Conservation (phyloP, 2,329 filamentous ascomycete species). For the Talaromyces sp. region DNA sequence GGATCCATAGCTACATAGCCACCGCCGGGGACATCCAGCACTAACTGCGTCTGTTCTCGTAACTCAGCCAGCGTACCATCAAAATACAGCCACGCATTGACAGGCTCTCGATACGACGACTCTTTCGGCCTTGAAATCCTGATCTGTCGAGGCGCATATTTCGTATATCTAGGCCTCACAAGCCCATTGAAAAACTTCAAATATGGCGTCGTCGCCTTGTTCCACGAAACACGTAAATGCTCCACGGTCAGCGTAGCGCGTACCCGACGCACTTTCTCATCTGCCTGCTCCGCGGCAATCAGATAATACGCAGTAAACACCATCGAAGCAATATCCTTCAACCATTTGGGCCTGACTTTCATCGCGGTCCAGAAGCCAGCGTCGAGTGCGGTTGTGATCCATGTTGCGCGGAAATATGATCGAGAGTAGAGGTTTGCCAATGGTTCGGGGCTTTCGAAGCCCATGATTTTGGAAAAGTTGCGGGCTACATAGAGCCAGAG, state of each 20-base stretch:
- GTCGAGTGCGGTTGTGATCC: conserved; percentile 90
- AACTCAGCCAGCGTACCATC: conserved; percentile 80
- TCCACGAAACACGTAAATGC: conserved; percentile 89
- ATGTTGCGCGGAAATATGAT: conserved; percentile 92
- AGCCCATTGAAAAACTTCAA: conserved; percentile 68
- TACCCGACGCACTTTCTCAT: conserved; percentile 93
- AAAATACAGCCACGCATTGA: conserved; percentile 89
- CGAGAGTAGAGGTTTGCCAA: conserved; percentile 90
- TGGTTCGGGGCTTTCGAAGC: conserved; percentile 87
- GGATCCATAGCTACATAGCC: conserved; percentile 97
- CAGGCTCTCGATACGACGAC: conserved; percentile 79
- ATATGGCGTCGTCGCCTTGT: conserved; percentile 88
- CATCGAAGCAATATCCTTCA: conserved; percentile 78
- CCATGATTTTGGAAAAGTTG: conserved; percentile 90
- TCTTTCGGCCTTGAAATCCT: conserved; percentile 75
- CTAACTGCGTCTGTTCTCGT: conserved; percentile 69
- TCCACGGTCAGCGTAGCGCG: conserved; percentile 83
- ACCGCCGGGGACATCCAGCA: conserved; percentile 88
- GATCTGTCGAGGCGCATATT: conserved; percentile 76
- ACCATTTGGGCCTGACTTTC: conserved; percentile 75
- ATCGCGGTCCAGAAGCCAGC: conserved; percentile 99
- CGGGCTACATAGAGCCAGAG: conserved; percentile 86
- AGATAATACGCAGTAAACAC: conserved; percentile 88
- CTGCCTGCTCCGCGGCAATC: conserved; percentile 86
- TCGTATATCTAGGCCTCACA: conserved; percentile 73